Evolutionary conservation across 2,329 filamentous ascomycete species (phyloP).

Genomic region (Chrysoporthe deuterocubensis): DNA sequence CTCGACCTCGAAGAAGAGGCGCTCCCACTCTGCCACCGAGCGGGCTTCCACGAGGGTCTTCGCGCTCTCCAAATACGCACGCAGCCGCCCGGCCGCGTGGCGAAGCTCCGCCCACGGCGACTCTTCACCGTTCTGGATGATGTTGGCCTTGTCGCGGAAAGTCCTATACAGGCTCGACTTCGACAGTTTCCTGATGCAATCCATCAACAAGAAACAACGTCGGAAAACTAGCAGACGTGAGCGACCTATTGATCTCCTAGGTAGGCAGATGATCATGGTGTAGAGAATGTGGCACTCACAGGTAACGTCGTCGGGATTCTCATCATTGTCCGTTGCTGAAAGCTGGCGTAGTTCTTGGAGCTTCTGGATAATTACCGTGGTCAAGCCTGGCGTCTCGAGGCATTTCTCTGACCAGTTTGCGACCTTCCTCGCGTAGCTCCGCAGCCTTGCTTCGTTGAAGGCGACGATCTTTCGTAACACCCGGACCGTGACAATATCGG

Average conservation of each 20-base stretch:
- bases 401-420: conserved; percentile 12
- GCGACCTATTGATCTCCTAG: background rate
- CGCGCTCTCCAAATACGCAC: conserved; percentile 36
- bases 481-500: background rate
- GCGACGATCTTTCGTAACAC: conserved; percentile 29
- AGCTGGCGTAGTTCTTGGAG: conserved; percentile 9
- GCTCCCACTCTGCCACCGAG: conserved; percentile 32
- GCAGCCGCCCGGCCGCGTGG: conserved; percentile 35
- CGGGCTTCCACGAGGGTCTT: conserved; percentile 32
- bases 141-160: conserved; percentile 28
- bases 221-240: conserved; percentile 16
- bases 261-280: background rate
- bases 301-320: background rate
- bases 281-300: background rate
- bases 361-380: background rate
- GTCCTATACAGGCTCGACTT: conserved; percentile 24
- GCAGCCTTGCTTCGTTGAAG: conserved; percentile 30
- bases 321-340: background rate
- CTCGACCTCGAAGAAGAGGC: conserved; percentile 38
- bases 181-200: conserved; percentile 3
- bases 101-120: conserved; percentile 34
- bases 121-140: conserved; percentile 15
- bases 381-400: conserved; percentile 1
- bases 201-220: conserved; percentile 9
- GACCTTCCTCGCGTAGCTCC: conserved; percentile 25